A percentile compares a stretch with the other conserved stretches of the same genome.
phyloP scores from a whole-genome alignment of 2,329 filamentous ascomycete species.

The Ophiostoma ips region DNA sequence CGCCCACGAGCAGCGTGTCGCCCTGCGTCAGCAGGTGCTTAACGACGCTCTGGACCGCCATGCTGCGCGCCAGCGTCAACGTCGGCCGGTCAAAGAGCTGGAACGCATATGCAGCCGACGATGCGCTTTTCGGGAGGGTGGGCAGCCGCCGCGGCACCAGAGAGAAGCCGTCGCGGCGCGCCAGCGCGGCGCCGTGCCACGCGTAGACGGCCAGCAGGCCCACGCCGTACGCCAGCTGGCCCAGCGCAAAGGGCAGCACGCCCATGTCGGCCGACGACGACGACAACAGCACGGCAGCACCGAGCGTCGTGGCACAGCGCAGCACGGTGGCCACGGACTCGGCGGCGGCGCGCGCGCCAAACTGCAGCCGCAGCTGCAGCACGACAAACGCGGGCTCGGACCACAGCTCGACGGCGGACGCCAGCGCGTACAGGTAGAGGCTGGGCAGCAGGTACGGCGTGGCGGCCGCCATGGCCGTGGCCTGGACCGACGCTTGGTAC shows the following conservation, averaged over 20 bases:
- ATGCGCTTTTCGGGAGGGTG: not conserved
- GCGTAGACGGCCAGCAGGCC: slow-evolving; percentile 58
- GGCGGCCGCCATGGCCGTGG: slow-evolving; percentile 29
- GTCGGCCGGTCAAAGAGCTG: slow-evolving; percentile 56
- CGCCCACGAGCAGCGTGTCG: slow-evolving; percentile 75
- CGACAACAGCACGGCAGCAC: slow-evolving; percentile 41
- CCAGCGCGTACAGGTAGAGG: slow-evolving; percentile 40
- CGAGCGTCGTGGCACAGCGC: slow-evolving; percentile 64
- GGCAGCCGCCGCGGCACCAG: slow-evolving; percentile 38
- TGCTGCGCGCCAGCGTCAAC: slow-evolving; percentile 59
- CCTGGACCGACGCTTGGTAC: slow-evolving; percentile 42
- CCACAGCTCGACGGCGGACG: slow-evolving; percentile 58
- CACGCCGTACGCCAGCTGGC: slow-evolving; percentile 64
- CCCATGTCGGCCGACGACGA: slow-evolving; percentile 41
- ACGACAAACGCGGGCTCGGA: slow-evolving; percentile 84
- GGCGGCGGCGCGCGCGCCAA: slow-evolving; percentile 65
- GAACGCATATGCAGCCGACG: slow-evolving; percentile 37
- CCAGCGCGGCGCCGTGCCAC: slow-evolving; percentile 42
- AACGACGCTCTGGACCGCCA: slow-evolving; percentile 76
- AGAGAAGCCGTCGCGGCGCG: slow-evolving; percentile 50
- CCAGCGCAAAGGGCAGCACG: slow-evolving; percentile 76
- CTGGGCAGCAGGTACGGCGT: slow-evolving; percentile 49
- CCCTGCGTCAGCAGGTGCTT: slow-evolving; percentile 93
- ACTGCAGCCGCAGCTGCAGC: slow-evolving; percentile 67
- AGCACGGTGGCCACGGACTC: slow-evolving; percentile 71